Percentiles rank a stretch among this genome's conserved stretches.
phyloP scores from a whole-genome alignment of 2,329 filamentous ascomycete genomes.

The Ophiocordyceps camponoti-leonardi region DNA sequence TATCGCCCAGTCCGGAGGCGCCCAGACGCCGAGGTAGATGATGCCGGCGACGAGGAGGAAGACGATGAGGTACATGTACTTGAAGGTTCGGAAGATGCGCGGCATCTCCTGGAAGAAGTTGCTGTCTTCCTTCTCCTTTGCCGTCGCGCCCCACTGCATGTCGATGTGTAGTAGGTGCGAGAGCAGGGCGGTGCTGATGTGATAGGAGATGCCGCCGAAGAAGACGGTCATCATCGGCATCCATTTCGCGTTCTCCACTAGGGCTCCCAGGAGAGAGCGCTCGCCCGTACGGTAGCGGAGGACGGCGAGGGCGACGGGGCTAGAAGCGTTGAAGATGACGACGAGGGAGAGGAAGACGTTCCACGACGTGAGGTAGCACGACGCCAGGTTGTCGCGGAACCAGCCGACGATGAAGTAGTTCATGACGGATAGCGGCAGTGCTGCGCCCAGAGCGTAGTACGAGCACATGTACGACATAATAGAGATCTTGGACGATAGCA shows the following conservation, averaged over 20 bases:
- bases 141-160: constrained; percentile 74
- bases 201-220: constrained; percentile 64
- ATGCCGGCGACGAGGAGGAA: constrained; percentile 41
- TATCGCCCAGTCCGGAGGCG: constrained; percentile 49
- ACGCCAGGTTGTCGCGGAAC: constrained; percentile 61
- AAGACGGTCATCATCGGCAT: constrained; percentile 60
- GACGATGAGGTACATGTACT: constrained; percentile 50
- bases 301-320: constrained; percentile 53
- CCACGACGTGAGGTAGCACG: constrained; percentile 68
- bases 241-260: constrained; percentile 57
- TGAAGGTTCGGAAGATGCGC: constrained; percentile 54
- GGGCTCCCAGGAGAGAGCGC: constrained; percentile 34
- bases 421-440: constrained; percentile 54
- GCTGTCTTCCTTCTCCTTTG: constrained; percentile 65
- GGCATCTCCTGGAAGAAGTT: constrained; percentile 77
- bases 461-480: constrained; percentile 64
- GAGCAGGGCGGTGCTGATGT: constrained; percentile 64
- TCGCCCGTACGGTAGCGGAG: constrained; percentile 59
- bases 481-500: constrained; percentile 58
- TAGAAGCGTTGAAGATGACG: constrained; percentile 59
- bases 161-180: constrained; percentile 74
- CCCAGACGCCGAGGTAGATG: constrained; percentile 45
- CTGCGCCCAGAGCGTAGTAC: constrained; percentile 62
- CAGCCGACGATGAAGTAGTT: constrained; percentile 67
- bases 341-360: constrained; percentile 68